Base-by-base conservation (phyloP, 2,329 filamentous ascomycete species). In the Aureobasidium sp. region DNA sequence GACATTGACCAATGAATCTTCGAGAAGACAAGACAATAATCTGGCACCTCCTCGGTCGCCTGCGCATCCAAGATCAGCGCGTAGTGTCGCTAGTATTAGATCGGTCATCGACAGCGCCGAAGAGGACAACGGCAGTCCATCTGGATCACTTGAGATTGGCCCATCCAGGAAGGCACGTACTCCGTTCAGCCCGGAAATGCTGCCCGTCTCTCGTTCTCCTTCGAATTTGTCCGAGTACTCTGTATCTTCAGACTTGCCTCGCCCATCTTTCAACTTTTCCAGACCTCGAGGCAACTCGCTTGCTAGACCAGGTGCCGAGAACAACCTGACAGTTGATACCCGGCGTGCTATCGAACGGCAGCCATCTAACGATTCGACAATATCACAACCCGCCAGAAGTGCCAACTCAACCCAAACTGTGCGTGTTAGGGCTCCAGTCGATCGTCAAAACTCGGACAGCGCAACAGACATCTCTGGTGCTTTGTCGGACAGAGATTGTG, bases 241-340 rank as follows among this genome's bases (percentile, higher is more conserved):
- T 1, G 81, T 82, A 48, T 81, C 76, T 52, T 80, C 69, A 19
- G 75, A 78, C 33, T 75, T 91, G 39, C 85, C 87, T 14, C 83
- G 87, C 17, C 89, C 91, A 0, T 85, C 89, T 0, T 93, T 95
- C 76, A 97, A 99, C 75, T 97, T 97, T 73, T 97, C 94, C 0
- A 84, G 94, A 47, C 94, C 94, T 0, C 76, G 96, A 64, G 97
- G 93, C 73, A 82, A 87, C 70, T 83, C 85, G 64, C 76, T 78
- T 35, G 70, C 66, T 54, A 68, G 67, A 27, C 69, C 42, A n/a
- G 40, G 27, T 12, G 29, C 39, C 8, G 40, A 61, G 17, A 52
- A 17, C 39, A 69, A 67, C 35, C 69, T 61, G 11, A 24, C 59
- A 2, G 47, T 61, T 12, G 39, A 54, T 19, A 50, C 57, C 14